Evolutionary conservation across 768 basidiomycete genomes (phyloP), one percentile per base, ranked within the genome.

Genomic region (Fomitopsis serialis): DNA sequence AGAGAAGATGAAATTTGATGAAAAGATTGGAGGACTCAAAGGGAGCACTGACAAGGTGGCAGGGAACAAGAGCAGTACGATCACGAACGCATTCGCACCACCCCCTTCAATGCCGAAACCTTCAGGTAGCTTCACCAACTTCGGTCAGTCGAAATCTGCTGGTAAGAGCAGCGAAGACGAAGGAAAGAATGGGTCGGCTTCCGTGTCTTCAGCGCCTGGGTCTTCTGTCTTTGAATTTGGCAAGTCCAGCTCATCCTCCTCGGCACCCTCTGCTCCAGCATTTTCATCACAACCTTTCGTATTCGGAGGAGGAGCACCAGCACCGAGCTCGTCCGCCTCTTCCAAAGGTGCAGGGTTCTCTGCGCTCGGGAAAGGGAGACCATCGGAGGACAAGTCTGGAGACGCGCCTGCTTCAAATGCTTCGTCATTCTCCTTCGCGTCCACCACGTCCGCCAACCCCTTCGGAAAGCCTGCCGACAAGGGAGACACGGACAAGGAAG

Each of bases 1-100:
- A 34, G 75, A 82, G 10, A 80, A 84, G 63, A 75, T 76, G 45
- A 79, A 84, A 22, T 82, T 75, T 56, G 80, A 87, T 45, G 58
- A 61, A 11, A 64, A 51, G 57, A 29, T 19, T 50, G 13, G 52
- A 42, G 43, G 37, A 15, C 37, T 40, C 15, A 40, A 40, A 15
- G 37, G 37, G 13, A 19, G 37, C 6, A 6, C 37, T 4, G 15
- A 4, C 7, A 40, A 40, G 37, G 37, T 7, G 15, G 37, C 15
- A 19, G 37, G 15, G 15, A 40, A 17, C 4, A 40, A 40, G 19
- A 19, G 19, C 15, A 19, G 7, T 17, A 13, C 50, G 5, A 36
- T 12, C 22, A n/a, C n/a, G n/a, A 43, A 13, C 17, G 15, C 13
- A 19, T 3, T 36, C 8, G 9, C 25, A 3, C 13, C 52, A 3